A percentile compares a stretch with the other conserved stretches of the same genome.
These are phyloP conservation scores for Cladophialophora bantiana DNA, from an alignment of 2,329 filamentous ascomycete genomes.

Conservation along the genomic window DNA sequence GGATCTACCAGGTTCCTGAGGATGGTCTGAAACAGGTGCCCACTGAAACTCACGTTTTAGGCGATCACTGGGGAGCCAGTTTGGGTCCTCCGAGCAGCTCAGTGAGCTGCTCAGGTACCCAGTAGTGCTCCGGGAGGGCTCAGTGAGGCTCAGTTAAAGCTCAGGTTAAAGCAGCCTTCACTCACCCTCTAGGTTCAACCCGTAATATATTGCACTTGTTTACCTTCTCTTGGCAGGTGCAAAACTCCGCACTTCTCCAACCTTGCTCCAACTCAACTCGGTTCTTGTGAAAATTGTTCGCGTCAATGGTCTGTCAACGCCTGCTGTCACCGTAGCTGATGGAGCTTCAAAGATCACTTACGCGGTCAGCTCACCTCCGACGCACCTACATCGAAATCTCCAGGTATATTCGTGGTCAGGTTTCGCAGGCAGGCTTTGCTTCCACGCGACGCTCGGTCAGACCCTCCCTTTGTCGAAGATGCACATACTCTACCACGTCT, in stretches of 20 bases:
- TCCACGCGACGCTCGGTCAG: not conserved
- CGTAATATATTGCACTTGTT: no score
- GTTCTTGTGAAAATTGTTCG: not conserved
- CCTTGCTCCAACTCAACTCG: slow-evolving; percentile 9
- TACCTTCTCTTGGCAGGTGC: not conserved
- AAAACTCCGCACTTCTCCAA: not conserved
- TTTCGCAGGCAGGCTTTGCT: slow-evolving; percentile 4
- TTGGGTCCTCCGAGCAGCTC: no score
- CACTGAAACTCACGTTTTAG: no score
- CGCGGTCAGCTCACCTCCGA: slow-evolving; percentile 39
- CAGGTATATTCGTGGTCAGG: slow-evolving; percentile 44
- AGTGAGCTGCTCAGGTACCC: no score
- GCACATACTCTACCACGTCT: slow-evolving; percentile 10
- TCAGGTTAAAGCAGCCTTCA: no score
- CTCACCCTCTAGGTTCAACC: no score
- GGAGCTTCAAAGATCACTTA: slow-evolving; percentile 27
- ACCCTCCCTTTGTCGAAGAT: slow-evolving; percentile 7
- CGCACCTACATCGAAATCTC: slow-evolving; percentile 50
- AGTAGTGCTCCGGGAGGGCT: no score
- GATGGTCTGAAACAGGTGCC: no score
- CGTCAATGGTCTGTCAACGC: not conserved
- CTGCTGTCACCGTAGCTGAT: slow-evolving; percentile 2
- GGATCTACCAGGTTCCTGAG: no score
- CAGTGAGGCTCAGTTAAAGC: no score
- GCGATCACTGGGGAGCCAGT: no score